These are phyloP conservation scores for Berkeleyomyces basicola DNA, from an alignment of 2,329 filamentous ascomycete species.

Conservation along the genomic window DNA sequence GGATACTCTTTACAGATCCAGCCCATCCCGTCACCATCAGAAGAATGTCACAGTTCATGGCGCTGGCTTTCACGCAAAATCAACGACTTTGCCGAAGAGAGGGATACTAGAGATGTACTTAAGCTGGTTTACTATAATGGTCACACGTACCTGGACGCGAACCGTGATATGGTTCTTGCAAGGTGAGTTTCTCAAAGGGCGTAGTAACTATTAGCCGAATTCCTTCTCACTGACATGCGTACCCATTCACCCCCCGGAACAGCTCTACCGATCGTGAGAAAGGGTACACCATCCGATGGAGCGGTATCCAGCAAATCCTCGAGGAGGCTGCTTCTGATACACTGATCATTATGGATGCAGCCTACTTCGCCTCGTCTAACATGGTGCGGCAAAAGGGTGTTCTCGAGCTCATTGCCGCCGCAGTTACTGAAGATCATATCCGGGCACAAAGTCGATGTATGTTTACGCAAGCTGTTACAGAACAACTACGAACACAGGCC, in stretches of 20 bases:
- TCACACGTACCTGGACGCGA: constrained; percentile 35
- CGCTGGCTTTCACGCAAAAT: constrained; percentile 37
- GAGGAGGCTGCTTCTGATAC: constrained; percentile 40
- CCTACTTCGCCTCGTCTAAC: constrained; percentile 38
- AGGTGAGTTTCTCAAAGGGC: constrained; percentile 26
- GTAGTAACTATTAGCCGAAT: background rate
- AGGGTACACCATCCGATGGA: constrained; percentile 32
- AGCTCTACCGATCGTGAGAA: constrained; percentile 32
- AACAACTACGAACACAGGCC: constrained; percentile 32
- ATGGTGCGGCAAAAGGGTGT: constrained; percentile 34
- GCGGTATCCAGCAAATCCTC: constrained; percentile 36
- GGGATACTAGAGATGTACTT: constrained; percentile 37
- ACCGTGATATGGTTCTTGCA: constrained; percentile 40
- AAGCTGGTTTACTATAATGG: constrained; percentile 44
- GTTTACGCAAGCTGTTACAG: constrained; percentile 34
- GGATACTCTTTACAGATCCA: constrained; percentile 32
- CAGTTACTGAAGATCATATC: constrained; percentile 35
- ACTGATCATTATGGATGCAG: constrained; percentile 41
- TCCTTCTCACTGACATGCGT: background rate
- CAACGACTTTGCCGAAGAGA: constrained; percentile 35
- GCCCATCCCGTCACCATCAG: constrained; percentile 32
- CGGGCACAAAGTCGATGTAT: constrained; percentile 30
- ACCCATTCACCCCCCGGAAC: background rate
- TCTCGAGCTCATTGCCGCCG: constrained; percentile 39
- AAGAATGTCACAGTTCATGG: constrained; percentile 32